Conservation (phyloP, 139 green algal genomes). For the Haematococcus lacustris region DNA sequence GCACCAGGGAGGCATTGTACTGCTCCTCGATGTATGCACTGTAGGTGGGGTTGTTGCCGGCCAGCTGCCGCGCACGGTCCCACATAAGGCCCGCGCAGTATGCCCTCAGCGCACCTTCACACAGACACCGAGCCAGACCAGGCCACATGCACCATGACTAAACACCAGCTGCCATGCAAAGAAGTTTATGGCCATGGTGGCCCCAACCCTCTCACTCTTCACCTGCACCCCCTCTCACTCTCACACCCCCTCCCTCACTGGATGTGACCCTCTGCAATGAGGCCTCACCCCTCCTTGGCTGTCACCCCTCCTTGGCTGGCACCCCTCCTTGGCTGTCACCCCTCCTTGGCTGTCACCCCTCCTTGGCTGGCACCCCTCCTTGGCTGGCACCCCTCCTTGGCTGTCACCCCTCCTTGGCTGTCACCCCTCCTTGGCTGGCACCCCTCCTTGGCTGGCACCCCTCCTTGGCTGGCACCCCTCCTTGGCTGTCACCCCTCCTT, state of each 20-base stretch:
- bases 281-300: background rate
- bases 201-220: background rate
- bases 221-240: too few relatives aligned
- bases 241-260: background rate
- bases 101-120: constrained; percentile 31
- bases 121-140: background rate
- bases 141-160: background rate
- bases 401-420: too few relatives aligned
- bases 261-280: background rate
- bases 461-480: too few relatives aligned
- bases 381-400: too few relatives aligned
- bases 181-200: background rate
- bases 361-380: too few relatives aligned
- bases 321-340: too few relatives aligned
- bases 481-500: too few relatives aligned
- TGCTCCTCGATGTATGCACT: constrained; percentile 55
- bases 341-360: too few relatives aligned
- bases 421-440: too few relatives aligned
- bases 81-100: constrained; percentile 49
- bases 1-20: constrained; percentile 45
- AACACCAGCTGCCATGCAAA: background rate
- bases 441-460: too few relatives aligned
- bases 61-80: constrained; percentile 51
- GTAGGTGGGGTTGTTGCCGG: constrained; percentile 44
- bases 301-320: too few relatives aligned